These are phyloP conservation scores for Ganoderma resinaceum DNA, from an alignment of 1,284 basidiomycete genomes.

Conservation along the genomic window DNA sequence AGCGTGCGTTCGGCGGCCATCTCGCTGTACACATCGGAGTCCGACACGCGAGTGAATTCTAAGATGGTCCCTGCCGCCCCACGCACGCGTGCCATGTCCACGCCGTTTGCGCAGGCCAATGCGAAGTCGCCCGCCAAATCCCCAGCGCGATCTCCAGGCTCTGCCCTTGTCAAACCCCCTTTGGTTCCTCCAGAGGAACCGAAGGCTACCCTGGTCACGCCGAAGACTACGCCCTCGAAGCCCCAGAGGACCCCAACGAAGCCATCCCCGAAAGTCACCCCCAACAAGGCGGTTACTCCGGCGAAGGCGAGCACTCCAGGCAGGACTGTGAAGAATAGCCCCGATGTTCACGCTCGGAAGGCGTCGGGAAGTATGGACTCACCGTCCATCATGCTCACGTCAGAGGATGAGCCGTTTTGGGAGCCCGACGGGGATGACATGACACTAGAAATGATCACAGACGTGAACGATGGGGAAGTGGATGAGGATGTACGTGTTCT, in stretches of 20 bases:
- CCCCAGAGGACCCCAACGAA: conserved; percentile 31
- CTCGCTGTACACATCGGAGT: conserved; percentile 38
- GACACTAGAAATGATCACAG: conserved; percentile 73
- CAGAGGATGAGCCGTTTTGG: conserved; percentile 40
- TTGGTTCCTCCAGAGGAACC: conserved; percentile 7
- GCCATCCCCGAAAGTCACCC: conserved; percentile 31
- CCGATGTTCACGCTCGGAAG: conserved; percentile 19
- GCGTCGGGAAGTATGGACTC: conserved; percentile 27
- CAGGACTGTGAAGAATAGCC: conserved; percentile 26
- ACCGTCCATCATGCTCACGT: conserved; percentile 26
- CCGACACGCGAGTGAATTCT: conserved; percentile 36
- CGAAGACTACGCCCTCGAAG: conserved; percentile 32
- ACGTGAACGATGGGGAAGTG: conserved; percentile 66
- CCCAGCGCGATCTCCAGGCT: conserved; percentile 8
- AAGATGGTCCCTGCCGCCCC: conserved; percentile 44
- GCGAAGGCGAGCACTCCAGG: conserved; percentile 27
- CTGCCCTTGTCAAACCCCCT: background rate
- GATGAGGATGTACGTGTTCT: conserved; percentile 66
- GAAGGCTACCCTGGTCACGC: conserved; percentile 20
- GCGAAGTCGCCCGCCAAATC: conserved; percentile 29
- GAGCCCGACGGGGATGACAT: conserved; percentile 51
- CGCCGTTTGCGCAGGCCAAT: conserved; percentile 30
- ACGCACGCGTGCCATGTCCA: conserved; percentile 43
- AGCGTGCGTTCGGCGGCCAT: conserved; percentile 38
- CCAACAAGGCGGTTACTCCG: conserved; percentile 16